These are phyloP conservation scores for Beauveria varroae DNA, from an alignment of 2,329 filamentous ascomycete genomes.

Conservation along the genomic window DNA sequence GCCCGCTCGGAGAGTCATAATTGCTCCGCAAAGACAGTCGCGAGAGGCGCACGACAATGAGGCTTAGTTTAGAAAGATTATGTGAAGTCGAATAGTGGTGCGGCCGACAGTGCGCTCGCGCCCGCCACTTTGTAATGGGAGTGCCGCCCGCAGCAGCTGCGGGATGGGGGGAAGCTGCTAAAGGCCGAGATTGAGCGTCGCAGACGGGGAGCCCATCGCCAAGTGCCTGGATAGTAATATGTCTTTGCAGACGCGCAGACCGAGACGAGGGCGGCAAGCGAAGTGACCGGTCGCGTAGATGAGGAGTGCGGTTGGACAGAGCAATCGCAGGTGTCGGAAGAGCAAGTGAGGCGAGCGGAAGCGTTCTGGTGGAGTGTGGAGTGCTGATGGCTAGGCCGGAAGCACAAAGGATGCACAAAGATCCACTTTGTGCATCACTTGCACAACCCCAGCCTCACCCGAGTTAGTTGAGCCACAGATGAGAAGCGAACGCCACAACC, in stretches of 20 bases:
- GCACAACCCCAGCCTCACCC: constrained; percentile 1
- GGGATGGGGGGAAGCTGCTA: not conserved
- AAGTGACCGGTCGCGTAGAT: not conserved
- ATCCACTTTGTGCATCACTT: not conserved
- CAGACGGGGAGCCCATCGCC: not conserved
- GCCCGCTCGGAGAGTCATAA: constrained; percentile 1
- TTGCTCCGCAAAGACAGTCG: not conserved
- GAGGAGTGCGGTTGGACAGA: not conserved
- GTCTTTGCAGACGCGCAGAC: not conserved
- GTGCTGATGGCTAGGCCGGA: not conserved
- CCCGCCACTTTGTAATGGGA: not conserved
- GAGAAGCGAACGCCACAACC: not conserved
- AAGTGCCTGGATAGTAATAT: not conserved
- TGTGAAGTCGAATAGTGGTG: not conserved
- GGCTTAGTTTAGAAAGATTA: not conserved
- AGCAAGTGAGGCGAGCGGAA: constrained; percentile 1
- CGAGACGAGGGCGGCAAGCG: not conserved
- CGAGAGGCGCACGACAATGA: not conserved
- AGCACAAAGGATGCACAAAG: not conserved
- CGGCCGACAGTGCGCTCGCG: not conserved
- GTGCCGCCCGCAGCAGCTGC: not conserved
- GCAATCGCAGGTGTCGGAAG: not conserved
- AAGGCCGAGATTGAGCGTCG: not conserved
- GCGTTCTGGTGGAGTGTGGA: not conserved
- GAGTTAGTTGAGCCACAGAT: not conserved